Evolutionary conservation across 352 stramenopile species (phyloP).

Genomic region (Ophiocytium majus): DNA sequence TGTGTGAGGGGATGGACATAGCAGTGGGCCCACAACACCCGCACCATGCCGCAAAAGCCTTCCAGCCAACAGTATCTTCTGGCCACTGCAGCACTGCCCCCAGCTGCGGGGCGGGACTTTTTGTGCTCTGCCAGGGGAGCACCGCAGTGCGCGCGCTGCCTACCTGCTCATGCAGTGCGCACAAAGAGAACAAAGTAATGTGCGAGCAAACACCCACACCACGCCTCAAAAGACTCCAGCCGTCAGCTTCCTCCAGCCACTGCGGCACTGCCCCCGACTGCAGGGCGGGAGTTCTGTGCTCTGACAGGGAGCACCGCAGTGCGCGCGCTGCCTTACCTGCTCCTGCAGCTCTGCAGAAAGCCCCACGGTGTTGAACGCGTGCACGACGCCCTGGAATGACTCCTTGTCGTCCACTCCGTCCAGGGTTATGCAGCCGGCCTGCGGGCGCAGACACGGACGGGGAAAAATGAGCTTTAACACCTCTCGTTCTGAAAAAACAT

Average conservation of each 20-base stretch:
- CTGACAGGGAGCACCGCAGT: not conserved
- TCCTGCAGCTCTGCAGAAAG: slow-evolving; percentile 38
- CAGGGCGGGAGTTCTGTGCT: not conserved
- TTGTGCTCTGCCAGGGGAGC: too few relatives aligned
- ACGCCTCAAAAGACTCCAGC: not conserved
- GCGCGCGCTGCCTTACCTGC: not conserved
- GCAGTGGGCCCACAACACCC: too few relatives aligned
- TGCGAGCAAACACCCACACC: not conserved
- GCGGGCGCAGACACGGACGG: too few relatives aligned
- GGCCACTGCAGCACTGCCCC: too few relatives aligned
- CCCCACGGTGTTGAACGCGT: slow-evolving; percentile 23
- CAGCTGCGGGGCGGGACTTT: too few relatives aligned
- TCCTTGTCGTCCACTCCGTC: slow-evolving; percentile 84
- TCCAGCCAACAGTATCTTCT: too few relatives aligned
- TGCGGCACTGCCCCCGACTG: not conserved
- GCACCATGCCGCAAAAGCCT: too few relatives aligned
- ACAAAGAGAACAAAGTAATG: not conserved
- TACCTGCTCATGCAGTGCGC: not conserved
- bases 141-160: not conserved
- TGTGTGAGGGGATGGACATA: too few relatives aligned
- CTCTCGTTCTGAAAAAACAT: too few relatives aligned
- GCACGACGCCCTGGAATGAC: slow-evolving; percentile 75
- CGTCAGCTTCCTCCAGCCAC: not conserved
- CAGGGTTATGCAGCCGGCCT: slow-evolving; percentile 78
- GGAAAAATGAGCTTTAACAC: too few relatives aligned